A percentile compares a stretch with the other conserved stretches of the same genome.
phyloP scores from a whole-genome alignment of 2,329 filamentous ascomycete species.

The Rhinocladiella similis region DNA sequence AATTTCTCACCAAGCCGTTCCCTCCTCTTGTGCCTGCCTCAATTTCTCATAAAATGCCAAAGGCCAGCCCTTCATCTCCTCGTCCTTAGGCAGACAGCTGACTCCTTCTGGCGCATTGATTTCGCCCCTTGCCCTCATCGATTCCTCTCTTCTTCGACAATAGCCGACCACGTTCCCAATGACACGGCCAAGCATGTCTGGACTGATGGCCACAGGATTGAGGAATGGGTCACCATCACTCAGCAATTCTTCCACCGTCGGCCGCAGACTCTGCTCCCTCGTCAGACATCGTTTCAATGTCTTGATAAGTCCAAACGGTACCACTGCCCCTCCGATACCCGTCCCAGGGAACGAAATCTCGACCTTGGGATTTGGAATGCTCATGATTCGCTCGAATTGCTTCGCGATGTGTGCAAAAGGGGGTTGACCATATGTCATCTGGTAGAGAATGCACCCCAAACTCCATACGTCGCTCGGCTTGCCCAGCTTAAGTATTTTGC shows the following conservation, averaged over 20 bases:
- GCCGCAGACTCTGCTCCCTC: slow-evolving; percentile 57
- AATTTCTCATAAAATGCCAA: slow-evolving; percentile 50
- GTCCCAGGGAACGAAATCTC: slow-evolving; percentile 48
- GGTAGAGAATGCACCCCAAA: slow-evolving; percentile 92
- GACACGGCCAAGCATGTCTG: slow-evolving; percentile 61
- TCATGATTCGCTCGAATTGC: slow-evolving; percentile 74
- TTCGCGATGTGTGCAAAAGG: slow-evolving; percentile 92
- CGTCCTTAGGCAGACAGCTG: slow-evolving; percentile 55
- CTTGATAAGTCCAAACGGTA: slow-evolving; percentile 56
- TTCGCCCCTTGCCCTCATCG: slow-evolving; percentile 24
- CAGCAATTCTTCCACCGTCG: slow-evolving; percentile 59
- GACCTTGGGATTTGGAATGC: slow-evolving; percentile 51
- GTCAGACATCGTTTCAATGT: slow-evolving; percentile 61
- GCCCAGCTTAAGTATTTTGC: slow-evolving; percentile 87
- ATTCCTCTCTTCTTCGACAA: slow-evolving; percentile 43
- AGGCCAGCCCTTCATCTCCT: slow-evolving; percentile 54
- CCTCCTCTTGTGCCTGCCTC: slow-evolving; percentile 47
- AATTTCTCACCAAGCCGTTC: slow-evolving; percentile 26
- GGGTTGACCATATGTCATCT: slow-evolving; percentile 96
- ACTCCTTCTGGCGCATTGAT: slow-evolving; percentile 17
- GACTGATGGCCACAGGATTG: slow-evolving; percentile 56
- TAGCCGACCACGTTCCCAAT: slow-evolving; percentile 61
- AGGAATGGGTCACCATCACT: slow-evolving; percentile 57
- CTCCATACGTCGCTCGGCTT: slow-evolving; percentile 97
- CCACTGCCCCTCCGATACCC: slow-evolving; percentile 48